These are phyloP conservation scores for Sedum album DNA, from an alignment of 164 flowering plant species.

Conservation along the genomic window DNA sequence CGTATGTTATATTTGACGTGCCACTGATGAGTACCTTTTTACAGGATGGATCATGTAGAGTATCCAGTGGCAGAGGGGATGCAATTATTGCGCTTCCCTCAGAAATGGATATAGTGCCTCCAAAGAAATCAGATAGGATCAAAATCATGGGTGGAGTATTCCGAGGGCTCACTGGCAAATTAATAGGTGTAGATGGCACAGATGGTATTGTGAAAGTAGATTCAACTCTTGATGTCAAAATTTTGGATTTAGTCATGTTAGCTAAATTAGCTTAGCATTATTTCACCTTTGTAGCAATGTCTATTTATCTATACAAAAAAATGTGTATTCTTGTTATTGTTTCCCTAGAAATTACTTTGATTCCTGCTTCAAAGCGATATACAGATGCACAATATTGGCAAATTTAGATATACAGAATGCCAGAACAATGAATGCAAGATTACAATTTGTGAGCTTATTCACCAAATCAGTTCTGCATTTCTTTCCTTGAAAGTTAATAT, in stretches of 20 bases:
- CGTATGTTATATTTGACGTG: neutral
- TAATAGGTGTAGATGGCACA: conserved; percentile 86
- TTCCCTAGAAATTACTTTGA: too few relatives aligned
- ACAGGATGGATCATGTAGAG: conserved; percentile 86
- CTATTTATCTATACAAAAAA: too few relatives aligned
- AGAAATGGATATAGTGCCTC: conserved; percentile 66
- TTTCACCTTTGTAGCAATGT: neutral
- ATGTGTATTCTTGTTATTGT: neutral
- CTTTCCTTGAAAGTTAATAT: too few relatives aligned
- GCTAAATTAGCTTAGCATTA: conserved; percentile 56
- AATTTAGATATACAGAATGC: too few relatives aligned
- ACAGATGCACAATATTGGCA: too few relatives aligned
- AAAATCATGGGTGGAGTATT: conserved; percentile 82
- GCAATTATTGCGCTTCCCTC: conserved; percentile 25
- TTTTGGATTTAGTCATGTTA: conserved; percentile 65
- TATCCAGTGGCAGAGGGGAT: conserved; percentile 65
- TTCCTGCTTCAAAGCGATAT: too few relatives aligned
- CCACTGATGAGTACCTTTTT: neutral
- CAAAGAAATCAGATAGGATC: conserved; percentile 71
- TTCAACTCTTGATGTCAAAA: conserved; percentile 84
- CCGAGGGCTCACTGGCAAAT: conserved; percentile 84
- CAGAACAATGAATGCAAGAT: too few relatives aligned
- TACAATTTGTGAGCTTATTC: too few relatives aligned
- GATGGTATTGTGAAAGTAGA: conserved; percentile 95
- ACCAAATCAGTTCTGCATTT: too few relatives aligned